A percentile compares a stretch with the other conserved stretches of the same genome.
phyloP scores from a whole-genome alignment of 192 early-diverging fungal species.

The Funneliformis geosporum region DNA sequence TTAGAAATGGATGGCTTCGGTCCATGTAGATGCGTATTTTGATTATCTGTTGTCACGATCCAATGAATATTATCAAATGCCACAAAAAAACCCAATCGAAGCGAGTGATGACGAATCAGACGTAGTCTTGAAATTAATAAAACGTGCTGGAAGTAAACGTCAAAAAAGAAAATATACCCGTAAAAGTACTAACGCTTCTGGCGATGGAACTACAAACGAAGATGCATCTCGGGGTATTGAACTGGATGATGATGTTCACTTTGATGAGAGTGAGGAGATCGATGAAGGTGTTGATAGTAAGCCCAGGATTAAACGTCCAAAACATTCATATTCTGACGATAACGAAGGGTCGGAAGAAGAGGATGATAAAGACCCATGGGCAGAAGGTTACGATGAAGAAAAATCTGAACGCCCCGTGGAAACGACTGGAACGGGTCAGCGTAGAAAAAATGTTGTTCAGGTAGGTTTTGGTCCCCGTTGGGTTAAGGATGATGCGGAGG shows the following conservation, averaged over 20 bases:
- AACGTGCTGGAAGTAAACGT: conserved; percentile 30
- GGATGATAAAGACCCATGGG: conserved; percentile 13
- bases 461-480: conserved; percentile 1
- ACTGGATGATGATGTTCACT: not conserved
- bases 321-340: not conserved
- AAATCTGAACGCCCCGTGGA: not conserved
- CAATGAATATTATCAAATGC: conserved; percentile 27
- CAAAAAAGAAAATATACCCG: conserved; percentile 29
- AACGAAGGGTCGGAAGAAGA: not conserved
- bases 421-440: not conserved
- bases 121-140: conserved; percentile 30
- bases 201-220: not conserved
- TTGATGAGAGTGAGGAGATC: not conserved
- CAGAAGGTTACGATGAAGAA: not conserved
- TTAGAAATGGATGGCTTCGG: conserved; percentile 30
- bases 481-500: conserved; percentile 7
- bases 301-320: not conserved
- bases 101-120: conserved; percentile 11
- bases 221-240: not conserved
- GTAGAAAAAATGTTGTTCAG: conserved; percentile 19
- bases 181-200: not conserved
- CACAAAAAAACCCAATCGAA: conserved; percentile 25
- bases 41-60: conserved; percentile 24
- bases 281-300: not conserved
- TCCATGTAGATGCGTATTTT: conserved; percentile 29